Conservation (phyloP, 2,329 filamentous ascomycete species). For the Zasmidium angulare region DNA sequence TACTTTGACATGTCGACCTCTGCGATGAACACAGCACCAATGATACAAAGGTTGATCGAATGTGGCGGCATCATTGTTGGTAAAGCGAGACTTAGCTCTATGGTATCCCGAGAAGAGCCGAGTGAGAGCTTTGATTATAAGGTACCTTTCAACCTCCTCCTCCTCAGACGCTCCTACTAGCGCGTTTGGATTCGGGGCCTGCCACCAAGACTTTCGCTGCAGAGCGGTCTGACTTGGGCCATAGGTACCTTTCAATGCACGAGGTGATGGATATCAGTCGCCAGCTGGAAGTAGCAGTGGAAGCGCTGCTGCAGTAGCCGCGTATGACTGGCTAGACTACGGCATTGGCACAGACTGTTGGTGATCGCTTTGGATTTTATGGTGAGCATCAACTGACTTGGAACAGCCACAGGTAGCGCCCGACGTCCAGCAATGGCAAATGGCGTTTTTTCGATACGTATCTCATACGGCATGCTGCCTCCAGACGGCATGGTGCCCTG, state of each 20-base stretch:
- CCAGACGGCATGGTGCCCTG: conserved; percentile 8
- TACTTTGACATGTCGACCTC: conserved; percentile 8
- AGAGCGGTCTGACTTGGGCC: no score
- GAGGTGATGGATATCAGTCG: conserved; percentile 51
- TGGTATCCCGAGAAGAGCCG: conserved; percentile 24
- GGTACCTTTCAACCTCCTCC: no score
- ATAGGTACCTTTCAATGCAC: conserved; percentile 44
- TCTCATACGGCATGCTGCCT: neutral
- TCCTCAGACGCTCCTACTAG: no score
- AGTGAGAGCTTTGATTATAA: conserved; percentile 37
- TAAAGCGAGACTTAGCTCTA: conserved; percentile 39
- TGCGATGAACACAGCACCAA: conserved; percentile 40
- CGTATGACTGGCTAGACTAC: conserved; percentile 42
- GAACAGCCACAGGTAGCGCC: conserved; percentile 6
- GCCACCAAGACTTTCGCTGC: no score
- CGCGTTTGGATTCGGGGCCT: no score
- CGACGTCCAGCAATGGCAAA: conserved; percentile 3
- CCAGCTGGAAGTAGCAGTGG: conserved; percentile 41
- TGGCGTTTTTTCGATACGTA: conserved; percentile 4
- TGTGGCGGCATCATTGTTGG: conserved; percentile 54
- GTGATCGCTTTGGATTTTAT: conserved; percentile 1
- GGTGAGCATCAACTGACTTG: neutral
- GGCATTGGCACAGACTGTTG: conserved; percentile 20
- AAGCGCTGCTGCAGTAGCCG: conserved; percentile 38
- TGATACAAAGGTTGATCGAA: conserved; percentile 52